Conservation (phyloP, 306 rosid genomes). For the Citrullus mucosospermus region DNA sequence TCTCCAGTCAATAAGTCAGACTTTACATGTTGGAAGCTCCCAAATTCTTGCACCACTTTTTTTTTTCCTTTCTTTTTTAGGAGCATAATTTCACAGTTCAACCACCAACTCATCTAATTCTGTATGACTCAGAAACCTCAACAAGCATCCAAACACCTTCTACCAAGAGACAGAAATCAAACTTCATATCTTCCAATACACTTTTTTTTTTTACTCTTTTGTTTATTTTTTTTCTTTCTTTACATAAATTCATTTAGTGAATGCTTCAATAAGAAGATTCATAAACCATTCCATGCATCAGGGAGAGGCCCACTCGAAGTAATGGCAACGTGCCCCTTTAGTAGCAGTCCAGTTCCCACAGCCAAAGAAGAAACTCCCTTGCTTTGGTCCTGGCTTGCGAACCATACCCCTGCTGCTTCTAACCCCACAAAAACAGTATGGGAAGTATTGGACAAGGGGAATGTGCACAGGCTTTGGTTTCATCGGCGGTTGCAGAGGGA, state of each 20-base stretch:
- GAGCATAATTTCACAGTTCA: slow-evolving; percentile 17
- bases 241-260: slow-evolving; percentile 19
- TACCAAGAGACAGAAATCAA: slow-evolving; percentile 35
- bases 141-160: slow-evolving; percentile 36
- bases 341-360: slow-evolving; percentile 78
- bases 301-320: slow-evolving; percentile 76
- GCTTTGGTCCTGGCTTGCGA: slow-evolving; percentile 78
- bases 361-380: slow-evolving; percentile 70
- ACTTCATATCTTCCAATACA: slow-evolving; percentile 21
- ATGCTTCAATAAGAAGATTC: slow-evolving; percentile 21
- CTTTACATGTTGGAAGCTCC: slow-evolving; percentile 58
- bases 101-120: slow-evolving; percentile 34
- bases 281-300: slow-evolving; percentile 25
- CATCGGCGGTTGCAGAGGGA: slow-evolving; percentile 31
- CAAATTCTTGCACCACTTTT: slow-evolving; percentile 23
- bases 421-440: slow-evolving; percentile 74
- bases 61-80: not conserved
- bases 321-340: slow-evolving; percentile 75
- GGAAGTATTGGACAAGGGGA: slow-evolving; percentile 35
- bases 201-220: not conserved
- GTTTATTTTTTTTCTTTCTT: not conserved
- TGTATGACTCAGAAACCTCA: slow-evolving; percentile 43
- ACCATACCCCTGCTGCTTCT: slow-evolving; percentile 58
- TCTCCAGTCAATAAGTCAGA: slow-evolving; percentile 61
- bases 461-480: slow-evolving; percentile 39